phyloP scores from a whole-genome alignment of 106 monocot species.

The Platanthera zijinensis region DNA sequence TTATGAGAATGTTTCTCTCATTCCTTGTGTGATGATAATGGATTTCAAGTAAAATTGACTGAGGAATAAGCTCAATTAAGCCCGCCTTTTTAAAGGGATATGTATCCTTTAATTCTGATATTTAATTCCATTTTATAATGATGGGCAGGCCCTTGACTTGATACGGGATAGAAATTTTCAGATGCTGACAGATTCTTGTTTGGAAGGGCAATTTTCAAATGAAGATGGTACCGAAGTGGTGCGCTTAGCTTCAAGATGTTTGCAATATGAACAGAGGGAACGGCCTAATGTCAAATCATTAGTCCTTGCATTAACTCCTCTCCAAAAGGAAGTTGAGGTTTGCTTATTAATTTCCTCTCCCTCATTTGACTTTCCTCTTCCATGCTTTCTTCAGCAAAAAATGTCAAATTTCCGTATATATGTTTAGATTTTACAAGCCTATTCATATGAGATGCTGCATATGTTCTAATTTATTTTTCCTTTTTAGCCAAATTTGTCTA shows the following conservation, averaged over 20 bases:
- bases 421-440: not conserved
- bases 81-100: not conserved
- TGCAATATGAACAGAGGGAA: constrained; percentile 75
- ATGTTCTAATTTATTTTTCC: not conserved
- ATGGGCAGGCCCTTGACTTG: constrained; percentile 62
- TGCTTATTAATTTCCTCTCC: not conserved
- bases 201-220: constrained; percentile 86
- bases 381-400: too few species aligned
- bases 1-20: not conserved
- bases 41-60: not conserved
- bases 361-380: too few species aligned
- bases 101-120: too few species aligned
- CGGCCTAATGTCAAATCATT: constrained; percentile 65
- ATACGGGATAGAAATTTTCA: constrained; percentile 69
- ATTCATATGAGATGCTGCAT: not conserved
- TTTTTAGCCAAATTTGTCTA: not conserved
- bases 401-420: too few species aligned
- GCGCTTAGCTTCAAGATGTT: constrained; percentile 71
- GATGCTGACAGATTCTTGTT: constrained; percentile 65
- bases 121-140: constrained; percentile 10
- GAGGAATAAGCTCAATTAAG: not conserved
- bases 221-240: constrained; percentile 84
- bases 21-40: not conserved
- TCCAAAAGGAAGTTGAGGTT: constrained; percentile 68
- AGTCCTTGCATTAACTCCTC: constrained; percentile 51